Evolutionary conservation across 768 basidiomycete genomes (phyloP).

Genomic region (Psilocybe azurescens): DNA sequence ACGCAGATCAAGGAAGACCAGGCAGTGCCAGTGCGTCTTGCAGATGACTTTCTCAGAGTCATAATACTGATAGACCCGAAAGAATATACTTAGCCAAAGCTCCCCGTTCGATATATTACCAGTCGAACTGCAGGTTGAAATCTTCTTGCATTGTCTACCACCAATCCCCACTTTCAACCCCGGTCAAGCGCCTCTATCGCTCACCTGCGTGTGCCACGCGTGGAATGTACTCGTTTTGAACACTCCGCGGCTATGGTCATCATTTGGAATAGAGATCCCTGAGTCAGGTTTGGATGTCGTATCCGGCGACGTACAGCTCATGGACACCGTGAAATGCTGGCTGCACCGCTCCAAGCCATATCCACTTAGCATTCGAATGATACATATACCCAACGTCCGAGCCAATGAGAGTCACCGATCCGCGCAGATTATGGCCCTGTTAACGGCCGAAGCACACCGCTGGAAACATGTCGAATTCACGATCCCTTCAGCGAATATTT

Average conservation of each 20-base stretch:
- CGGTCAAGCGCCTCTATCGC: constrained; percentile 40
- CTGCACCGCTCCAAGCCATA: constrained; percentile 39
- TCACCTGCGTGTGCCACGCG: constrained; percentile 43
- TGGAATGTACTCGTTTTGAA: constrained; percentile 46
- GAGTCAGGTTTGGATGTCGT: constrained; percentile 19
- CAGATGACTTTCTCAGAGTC: not conserved
- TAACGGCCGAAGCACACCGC: constrained; percentile 39
- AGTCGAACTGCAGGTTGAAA: constrained; percentile 49
- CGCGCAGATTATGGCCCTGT: constrained; percentile 30
- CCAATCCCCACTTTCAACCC: constrained; percentile 35
- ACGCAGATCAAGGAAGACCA: not conserved
- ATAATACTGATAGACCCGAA: not conserved
- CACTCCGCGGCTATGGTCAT: constrained; percentile 53
- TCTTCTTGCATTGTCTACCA: constrained; percentile 46
- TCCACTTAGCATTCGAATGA: constrained; percentile 37
- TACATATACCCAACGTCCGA: constrained; percentile 27
- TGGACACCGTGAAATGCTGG: constrained; percentile 38
- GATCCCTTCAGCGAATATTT: constrained; percentile 35
- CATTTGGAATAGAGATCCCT: constrained; percentile 41
- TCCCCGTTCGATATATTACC: constrained; percentile 44
- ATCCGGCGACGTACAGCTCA: constrained; percentile 19
- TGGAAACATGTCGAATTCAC: constrained; percentile 42
- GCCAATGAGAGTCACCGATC: constrained; percentile 26
- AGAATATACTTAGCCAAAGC: not conserved
- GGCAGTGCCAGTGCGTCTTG: not conserved